Evolutionary conservation across 805 yeast genomes (phyloP), one percentile per base, ranked within the genome.

Genomic region (Wickerhamomyces silvicola): DNA sequence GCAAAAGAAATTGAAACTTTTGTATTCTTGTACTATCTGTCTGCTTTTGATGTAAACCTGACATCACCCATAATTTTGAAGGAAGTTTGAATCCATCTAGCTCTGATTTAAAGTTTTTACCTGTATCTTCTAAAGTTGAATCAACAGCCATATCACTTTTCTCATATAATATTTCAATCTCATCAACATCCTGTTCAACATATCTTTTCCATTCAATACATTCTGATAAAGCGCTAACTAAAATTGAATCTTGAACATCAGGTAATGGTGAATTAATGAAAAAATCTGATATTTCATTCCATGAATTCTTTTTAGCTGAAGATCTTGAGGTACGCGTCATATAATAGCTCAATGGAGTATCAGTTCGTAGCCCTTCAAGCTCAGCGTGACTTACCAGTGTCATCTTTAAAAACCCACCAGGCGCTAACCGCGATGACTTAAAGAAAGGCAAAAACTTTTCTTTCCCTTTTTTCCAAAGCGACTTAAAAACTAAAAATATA

Each of bases 341-440:
- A 14, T 27, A 19, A 11, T 12, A 27, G 20, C 7, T 12, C 6
- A 24, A 8, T 10, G 27, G 27, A n/a, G n/a, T n/a, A n/a, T n/a
- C n/a, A n/a, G n/a, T n/a, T n/a, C n/a, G n/a, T n/a, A n/a, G n/a
- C n/a, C n/a, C n/a, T 11, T 24, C 27, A 14, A 10, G 11, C 5
- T 10, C 15, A 14, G 17, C 7, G 15, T 24, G 10, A 10, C 15
- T 6, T n/a, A 8, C 27, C 27, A 24, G 17, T 24, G 12, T 10
- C 6, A 7, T 8, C 6, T 7, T 6, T 6, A 24, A 15, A 17
- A 16, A 21, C 14, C 54, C 51, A 82, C 92, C 92, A 83, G 9
- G 78, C 75, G 55, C 87, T n/a, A n/a, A n/a, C n/a, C n/a, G n/a
- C n/a, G n/a, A n/a, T n/a, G n/a, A n/a, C n/a, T n/a, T n/a, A n/a